These are phyloP conservation scores for Peronospora tabacina DNA, from an alignment of 352 stramenopile species.

Conservation along the genomic window DNA sequence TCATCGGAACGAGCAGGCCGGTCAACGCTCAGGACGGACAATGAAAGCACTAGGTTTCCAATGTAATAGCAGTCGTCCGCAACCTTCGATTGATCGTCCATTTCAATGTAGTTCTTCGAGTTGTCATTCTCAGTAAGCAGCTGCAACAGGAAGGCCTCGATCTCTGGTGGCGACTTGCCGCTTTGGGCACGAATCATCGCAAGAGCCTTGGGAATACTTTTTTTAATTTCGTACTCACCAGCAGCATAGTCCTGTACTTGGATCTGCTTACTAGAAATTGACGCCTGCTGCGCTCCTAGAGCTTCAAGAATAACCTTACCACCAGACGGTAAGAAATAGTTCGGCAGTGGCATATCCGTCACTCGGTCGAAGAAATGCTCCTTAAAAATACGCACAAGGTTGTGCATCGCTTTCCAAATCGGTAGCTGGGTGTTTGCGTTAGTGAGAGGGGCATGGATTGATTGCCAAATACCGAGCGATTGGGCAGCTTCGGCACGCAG, in stretches of 20 bases:
- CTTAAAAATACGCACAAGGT: constrained; percentile 85
- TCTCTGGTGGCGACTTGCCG: constrained; percentile 66
- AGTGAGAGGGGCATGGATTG: constrained; percentile 72
- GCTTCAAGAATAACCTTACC: constrained; percentile 77
- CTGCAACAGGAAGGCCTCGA: constrained; percentile 73
- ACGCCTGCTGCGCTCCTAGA: constrained; percentile 68
- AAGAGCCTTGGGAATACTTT: constrained; percentile 69
- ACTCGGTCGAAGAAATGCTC: constrained; percentile 79
- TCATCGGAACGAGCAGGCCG: constrained; percentile 37
- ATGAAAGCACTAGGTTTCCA: constrained; percentile 60
- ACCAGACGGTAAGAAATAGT: constrained; percentile 81
- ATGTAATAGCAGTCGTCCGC: constrained; percentile 84
- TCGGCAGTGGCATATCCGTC: constrained; percentile 80
- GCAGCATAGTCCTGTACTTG: constrained; percentile 80
- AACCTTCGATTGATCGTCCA: constrained; percentile 79
- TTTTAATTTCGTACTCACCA: constrained; percentile 86
- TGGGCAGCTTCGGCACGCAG: constrained; percentile 66
- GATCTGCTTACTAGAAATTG: constrained; percentile 79
- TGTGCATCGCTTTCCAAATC: constrained; percentile 84
- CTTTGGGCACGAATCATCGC: constrained; percentile 74
- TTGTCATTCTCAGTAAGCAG: constrained; percentile 81
- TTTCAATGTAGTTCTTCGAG: constrained; percentile 86
- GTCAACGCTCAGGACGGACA: constrained; percentile 66
- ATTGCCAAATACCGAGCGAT: constrained; percentile 79
- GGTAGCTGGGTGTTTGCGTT: constrained; percentile 74